Percentiles rank a stretch among this genome's conserved stretches.
These are phyloP conservation scores for Pyronema domesticum DNA, from an alignment of 495 filamentous ascomycete species.

Conservation along the genomic window DNA sequence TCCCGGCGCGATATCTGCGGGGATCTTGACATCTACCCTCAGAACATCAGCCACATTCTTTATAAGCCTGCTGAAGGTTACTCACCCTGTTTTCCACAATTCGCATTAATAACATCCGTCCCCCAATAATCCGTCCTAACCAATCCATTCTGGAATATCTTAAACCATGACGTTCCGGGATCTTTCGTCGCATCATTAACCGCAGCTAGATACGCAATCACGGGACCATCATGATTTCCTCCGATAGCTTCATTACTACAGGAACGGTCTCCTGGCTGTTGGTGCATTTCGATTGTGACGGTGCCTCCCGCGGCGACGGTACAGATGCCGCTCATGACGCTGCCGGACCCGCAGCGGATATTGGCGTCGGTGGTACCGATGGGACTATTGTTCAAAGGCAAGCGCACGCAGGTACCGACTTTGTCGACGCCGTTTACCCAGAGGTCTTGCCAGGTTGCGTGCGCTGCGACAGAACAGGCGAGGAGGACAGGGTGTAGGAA, in stretches of 20 bases:
- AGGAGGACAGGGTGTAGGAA: constrained; percentile 24
- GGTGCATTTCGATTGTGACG: constrained; percentile 36
- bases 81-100: constrained; percentile 31
- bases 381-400: constrained; percentile 30
- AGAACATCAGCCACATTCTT: not conserved
- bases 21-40: constrained; percentile 27
- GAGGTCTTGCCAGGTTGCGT: constrained; percentile 36
- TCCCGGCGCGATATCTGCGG: constrained; percentile 31
- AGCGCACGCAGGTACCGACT: constrained; percentile 24
- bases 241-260: constrained; percentile 34
- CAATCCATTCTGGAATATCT: constrained; percentile 33
- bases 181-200: constrained; percentile 34
- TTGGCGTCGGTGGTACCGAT: constrained; percentile 9
- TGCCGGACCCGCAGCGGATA: constrained; percentile 7
- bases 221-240: constrained; percentile 35
- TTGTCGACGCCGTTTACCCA: constrained; percentile 34
- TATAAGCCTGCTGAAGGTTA: not conserved
- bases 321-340: constrained; percentile 28
- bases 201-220: constrained; percentile 37
- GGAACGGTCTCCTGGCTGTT: constrained; percentile 30
- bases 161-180: constrained; percentile 32
- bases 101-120: constrained; percentile 30
- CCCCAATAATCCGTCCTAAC: constrained; percentile 28
- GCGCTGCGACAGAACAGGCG: constrained; percentile 25
- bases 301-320: constrained; percentile 28